Percentiles rank a stretch among this genome's conserved stretches.
Evolutionary conservation across 1,284 basidiomycete genomes (phyloP).

Genomic region (Papiliotrema fonsecae): DNA sequence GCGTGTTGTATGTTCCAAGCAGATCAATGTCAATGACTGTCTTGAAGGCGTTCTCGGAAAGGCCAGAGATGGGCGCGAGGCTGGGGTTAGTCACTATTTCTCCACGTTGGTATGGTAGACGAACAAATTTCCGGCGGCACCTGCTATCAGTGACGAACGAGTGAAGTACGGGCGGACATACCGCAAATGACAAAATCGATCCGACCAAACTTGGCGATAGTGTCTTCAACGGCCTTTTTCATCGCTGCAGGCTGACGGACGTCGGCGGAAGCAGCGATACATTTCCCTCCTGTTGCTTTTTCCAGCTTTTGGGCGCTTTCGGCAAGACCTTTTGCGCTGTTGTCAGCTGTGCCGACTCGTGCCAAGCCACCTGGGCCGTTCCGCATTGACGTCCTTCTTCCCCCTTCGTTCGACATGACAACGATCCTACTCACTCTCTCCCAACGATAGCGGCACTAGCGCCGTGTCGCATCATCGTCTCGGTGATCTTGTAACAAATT

Average conservation of each 20-base stretch:
- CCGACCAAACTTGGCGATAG: conserved; percentile 71
- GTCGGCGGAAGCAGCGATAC: conserved; percentile 73
- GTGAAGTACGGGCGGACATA: conserved; percentile 29
- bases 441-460: conserved; percentile 77
- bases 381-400: no score
- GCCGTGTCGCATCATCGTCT: conserved; percentile 81
- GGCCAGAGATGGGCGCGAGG: conserved; percentile 70
- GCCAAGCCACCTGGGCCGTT: no score
- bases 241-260: conserved; percentile 73
- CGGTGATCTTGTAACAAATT: conserved; percentile 85
- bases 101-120: not conserved
- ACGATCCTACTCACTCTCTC: conserved; percentile 61
- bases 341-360: not conserved
- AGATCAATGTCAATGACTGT: conserved; percentile 94
- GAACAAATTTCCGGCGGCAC: conserved; percentile 81
- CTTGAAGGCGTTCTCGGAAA: conserved; percentile 83
- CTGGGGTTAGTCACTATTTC: conserved; percentile 37
- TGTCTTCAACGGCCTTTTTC: conserved; percentile 67
- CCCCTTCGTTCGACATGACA: not conserved
- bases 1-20: conserved; percentile 87
- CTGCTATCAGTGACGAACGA: conserved; percentile 46
- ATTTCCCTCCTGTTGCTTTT: conserved; percentile 62
- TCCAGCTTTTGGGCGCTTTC: conserved; percentile 69
- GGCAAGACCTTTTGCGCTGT: conserved; percentile 68
- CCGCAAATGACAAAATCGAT: conserved; percentile 96